Conservation (phyloP, 257 asterid genomes). For the Prunella vulgaris region DNA sequence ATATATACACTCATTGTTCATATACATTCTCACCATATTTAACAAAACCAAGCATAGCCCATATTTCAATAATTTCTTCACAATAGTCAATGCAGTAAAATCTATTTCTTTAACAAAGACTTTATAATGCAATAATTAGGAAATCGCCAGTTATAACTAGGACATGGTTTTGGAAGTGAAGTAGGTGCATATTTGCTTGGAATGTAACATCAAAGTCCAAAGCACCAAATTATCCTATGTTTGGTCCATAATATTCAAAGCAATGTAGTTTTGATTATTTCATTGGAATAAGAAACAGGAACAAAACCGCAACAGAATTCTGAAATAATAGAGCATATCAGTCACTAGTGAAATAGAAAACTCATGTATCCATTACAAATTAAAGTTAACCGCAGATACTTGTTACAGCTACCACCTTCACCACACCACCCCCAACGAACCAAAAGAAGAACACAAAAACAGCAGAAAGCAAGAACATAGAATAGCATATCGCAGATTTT, state of each 20-base stretch:
- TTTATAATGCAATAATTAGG: background rate
- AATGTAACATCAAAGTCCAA: background rate
- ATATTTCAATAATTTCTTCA: background rate
- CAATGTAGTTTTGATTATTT: background rate
- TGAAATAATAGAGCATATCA: background rate
- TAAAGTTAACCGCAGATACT: background rate
- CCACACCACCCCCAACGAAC: too few relatives aligned
- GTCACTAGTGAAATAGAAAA: background rate
- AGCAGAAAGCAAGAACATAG: background rate
- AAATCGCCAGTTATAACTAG: background rate
- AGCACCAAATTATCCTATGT: background rate
- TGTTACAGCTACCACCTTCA: too few relatives aligned
- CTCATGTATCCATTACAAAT: background rate
- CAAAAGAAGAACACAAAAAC: background rate
- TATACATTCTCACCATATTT: background rate
- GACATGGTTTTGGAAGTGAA: background rate
- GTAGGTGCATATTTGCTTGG: background rate
- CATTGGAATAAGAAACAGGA: background rate
- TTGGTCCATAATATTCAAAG: constrained; percentile 4
- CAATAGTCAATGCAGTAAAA: background rate
- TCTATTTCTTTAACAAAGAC: background rate
- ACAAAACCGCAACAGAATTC: background rate
- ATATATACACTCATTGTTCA: background rate
- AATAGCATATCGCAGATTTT: background rate
- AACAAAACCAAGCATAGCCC: background rate